phyloP scores from a whole-genome alignment of 2,329 filamentous ascomycete species.

The Penicillium vulpinum region DNA sequence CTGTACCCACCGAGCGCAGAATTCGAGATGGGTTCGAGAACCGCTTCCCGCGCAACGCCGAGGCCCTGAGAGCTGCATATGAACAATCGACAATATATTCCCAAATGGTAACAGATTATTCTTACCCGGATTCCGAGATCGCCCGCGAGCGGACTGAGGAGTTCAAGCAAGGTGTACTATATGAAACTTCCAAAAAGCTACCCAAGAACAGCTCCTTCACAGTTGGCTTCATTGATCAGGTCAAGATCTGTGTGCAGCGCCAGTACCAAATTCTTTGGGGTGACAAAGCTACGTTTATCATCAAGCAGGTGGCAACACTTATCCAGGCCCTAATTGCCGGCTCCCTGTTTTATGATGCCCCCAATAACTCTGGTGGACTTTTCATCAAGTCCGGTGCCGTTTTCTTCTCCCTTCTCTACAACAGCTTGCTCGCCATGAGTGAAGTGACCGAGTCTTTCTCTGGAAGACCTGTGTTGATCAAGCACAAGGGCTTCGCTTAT shows the following conservation, averaged over 20 bases:
- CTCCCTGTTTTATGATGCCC: slow-evolving; percentile 67
- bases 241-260: slow-evolving; percentile 57
- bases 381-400: slow-evolving; percentile 65
- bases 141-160: slow-evolving; percentile 53
- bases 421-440: slow-evolving; percentile 62
- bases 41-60: slow-evolving; percentile 47
- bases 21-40: slow-evolving; percentile 46
- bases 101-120: slow-evolving; percentile 57
- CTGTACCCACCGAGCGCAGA: slow-evolving; percentile 54
- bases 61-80: slow-evolving; percentile 51
- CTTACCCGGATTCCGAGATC: slow-evolving; percentile 54
- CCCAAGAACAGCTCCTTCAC: slow-evolving; percentile 58
- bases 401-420: slow-evolving; percentile 65
- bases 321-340: slow-evolving; percentile 63
- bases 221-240: slow-evolving; percentile 55
- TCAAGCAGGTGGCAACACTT: slow-evolving; percentile 61
- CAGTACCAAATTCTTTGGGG: slow-evolving; percentile 68
- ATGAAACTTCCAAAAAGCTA: slow-evolving; percentile 58
- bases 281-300: slow-evolving; percentile 63
- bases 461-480: slow-evolving; percentile 60
- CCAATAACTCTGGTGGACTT: slow-evolving; percentile 58
- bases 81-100: slow-evolving; percentile 53
- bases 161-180: slow-evolving; percentile 55
- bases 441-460: slow-evolving; percentile 66
- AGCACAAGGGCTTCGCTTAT: slow-evolving; percentile 59